These are phyloP conservation scores for Neopestalotiopsis sp. DNA, from an alignment of 2,329 filamentous ascomycete species.

Conservation along the genomic window DNA sequence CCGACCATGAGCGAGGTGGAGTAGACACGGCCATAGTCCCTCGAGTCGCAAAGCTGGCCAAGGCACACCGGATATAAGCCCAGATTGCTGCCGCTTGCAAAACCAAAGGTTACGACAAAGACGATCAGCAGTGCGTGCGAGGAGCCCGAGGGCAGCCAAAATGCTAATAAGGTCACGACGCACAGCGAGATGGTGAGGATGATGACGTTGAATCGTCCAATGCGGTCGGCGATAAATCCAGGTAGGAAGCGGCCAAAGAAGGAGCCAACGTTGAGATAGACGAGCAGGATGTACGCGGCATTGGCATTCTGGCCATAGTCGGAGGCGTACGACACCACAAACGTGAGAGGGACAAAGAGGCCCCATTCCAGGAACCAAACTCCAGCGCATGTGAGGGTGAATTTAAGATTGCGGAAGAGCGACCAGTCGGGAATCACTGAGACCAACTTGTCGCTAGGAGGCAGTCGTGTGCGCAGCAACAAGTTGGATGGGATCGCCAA, in stretches of 20 bases:
- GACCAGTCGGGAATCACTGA: conserved; percentile 62
- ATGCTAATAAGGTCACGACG: conserved; percentile 61
- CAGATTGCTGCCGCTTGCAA: conserved; percentile 80
- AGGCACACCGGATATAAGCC: conserved; percentile 80
- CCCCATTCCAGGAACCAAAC: conserved; percentile 73
- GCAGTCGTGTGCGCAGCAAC: conserved; percentile 60
- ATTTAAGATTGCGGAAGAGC: conserved; percentile 66
- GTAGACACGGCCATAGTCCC: conserved; percentile 78
- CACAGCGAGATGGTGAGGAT: conserved; percentile 67
- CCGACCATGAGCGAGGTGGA: conserved; percentile 80
- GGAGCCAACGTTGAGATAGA: conserved; percentile 80
- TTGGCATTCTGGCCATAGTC: conserved; percentile 61
- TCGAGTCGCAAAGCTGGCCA: conserved; percentile 77
- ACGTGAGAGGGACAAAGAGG: conserved; percentile 34
- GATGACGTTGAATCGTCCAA: conserved; percentile 84
- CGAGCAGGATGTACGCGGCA: conserved; percentile 77
- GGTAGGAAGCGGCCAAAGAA: conserved; percentile 79
- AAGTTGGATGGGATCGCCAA: conserved; percentile 53
- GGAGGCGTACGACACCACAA: conserved; percentile 55
- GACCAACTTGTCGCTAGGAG: conserved; percentile 48
- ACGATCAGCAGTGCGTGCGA: conserved; percentile 65
- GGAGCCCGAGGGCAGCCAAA: conserved; percentile 72
- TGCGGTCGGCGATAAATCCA: conserved; percentile 74
- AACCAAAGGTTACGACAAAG: conserved; percentile 77
- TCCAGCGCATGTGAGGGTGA: conserved; percentile 64